phyloP scores from a whole-genome alignment of 208 protist genomes.

The Sergeia podlipaevii region DNA sequence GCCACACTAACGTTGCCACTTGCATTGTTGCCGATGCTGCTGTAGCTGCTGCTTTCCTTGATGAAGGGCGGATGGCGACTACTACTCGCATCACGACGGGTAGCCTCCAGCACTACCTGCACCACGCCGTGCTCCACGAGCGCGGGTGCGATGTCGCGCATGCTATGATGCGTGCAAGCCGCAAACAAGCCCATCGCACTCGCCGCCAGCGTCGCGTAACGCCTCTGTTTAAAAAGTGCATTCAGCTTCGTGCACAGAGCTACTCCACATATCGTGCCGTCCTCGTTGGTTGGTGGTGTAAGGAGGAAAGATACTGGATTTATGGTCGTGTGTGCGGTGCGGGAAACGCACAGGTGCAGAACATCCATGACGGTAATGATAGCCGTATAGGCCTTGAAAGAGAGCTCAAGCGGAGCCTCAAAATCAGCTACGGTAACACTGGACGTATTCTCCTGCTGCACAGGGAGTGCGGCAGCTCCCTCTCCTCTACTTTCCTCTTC shows the following conservation, averaged over 20 bases:
- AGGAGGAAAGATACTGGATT: no score
- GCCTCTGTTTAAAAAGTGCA: conserved; percentile 47
- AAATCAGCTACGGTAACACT: no score
- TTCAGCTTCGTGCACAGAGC: conserved; percentile 55
- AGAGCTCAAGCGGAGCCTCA: no score
- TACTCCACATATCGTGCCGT: no score
- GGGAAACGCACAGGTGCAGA: no score
- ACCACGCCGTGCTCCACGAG: conserved; percentile 73
- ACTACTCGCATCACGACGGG: conserved; percentile 7
- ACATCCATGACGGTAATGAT: no score
- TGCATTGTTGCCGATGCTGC: not conserved
- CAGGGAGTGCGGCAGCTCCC: no score
- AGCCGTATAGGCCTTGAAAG: no score
- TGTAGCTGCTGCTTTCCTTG: not conserved
- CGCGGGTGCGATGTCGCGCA: conserved; percentile 80
- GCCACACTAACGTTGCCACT: conserved; percentile 7
- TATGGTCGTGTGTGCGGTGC: no score
- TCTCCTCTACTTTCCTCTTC: no score
- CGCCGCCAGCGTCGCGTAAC: conserved; percentile 49
- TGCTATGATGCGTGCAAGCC: conserved; percentile 75
- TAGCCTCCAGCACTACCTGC: conserved; percentile 50
- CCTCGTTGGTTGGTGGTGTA: no score
- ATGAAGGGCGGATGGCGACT: not conserved
- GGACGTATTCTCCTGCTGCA: no score
- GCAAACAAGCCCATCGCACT: conserved; percentile 50